Percentiles rank a stretch among this genome's conserved stretches.
Conservation (phyloP, 345 rosid genomes). For the Bruguiera parviflora region DNA sequence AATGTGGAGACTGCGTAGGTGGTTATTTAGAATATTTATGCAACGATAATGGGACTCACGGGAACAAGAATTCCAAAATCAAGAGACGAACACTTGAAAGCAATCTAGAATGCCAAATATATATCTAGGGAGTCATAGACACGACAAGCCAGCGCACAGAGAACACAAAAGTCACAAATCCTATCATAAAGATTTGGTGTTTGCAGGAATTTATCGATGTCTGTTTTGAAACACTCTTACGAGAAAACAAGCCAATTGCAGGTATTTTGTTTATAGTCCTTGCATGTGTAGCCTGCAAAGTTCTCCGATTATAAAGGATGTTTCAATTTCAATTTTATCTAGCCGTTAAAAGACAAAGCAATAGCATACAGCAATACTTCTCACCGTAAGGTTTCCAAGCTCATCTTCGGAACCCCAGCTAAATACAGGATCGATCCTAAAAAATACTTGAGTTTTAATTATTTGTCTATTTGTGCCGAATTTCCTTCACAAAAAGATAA, state of each 20-base stretch:
- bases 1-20: background rate
- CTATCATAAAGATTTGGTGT: constrained; percentile 18
- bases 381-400: too few relatives aligned
- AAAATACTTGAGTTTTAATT: too few relatives aligned
- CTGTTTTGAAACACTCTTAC: too few relatives aligned
- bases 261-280: background rate
- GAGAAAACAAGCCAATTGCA: constrained; percentile 1
- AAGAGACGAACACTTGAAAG: background rate
- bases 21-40: constrained; percentile 12
- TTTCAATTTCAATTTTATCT: too few relatives aligned
- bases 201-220: constrained; percentile 13
- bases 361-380: too few relatives aligned
- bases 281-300: background rate
- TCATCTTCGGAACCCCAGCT: too few relatives aligned
- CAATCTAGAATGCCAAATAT: constrained; percentile 6
- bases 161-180: constrained; percentile 23
- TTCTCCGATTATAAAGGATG: too few relatives aligned
- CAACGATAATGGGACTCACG: constrained; percentile 13
- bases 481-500: too few relatives aligned
- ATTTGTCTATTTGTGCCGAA: too few relatives aligned
- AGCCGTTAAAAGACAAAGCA: too few relatives aligned
- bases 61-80: constrained; percentile 15
- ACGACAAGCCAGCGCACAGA: constrained; percentile 13
- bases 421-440: too few relatives aligned
- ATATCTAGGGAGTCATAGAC: background rate